A percentile compares a stretch with the other conserved stretches of the same genome.
phyloP scores from a whole-genome alignment of 306 rosid species.

The Cucurbita maxima region DNA sequence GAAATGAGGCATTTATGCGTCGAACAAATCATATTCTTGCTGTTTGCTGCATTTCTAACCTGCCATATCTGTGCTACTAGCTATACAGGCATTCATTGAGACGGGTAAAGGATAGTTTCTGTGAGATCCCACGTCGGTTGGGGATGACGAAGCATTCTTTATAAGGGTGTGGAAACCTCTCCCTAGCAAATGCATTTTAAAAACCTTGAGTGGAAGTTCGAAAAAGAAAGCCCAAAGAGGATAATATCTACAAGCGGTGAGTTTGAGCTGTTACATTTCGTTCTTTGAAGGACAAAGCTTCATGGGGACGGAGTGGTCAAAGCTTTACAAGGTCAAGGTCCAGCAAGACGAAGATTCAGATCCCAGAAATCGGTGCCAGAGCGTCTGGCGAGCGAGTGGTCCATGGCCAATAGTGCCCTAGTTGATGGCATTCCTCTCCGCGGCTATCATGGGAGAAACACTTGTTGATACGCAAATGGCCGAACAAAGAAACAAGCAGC shows the following conservation, averaged over 20 bases:
- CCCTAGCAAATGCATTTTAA: too few species aligned
- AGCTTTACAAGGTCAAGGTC: not conserved
- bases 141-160: too few species aligned
- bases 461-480: not conserved
- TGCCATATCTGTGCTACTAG: not conserved
- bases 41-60: not conserved
- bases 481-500: not conserved
- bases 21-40: not conserved
- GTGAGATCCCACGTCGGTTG: too few species aligned
- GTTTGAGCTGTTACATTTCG: too few species aligned
- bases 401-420: too few species aligned
- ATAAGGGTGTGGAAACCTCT: too few species aligned
- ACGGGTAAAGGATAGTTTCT: not conserved
- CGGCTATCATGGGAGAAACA: not conserved
- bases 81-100: not conserved
- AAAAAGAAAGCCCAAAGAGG: too few species aligned
- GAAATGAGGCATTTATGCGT: not conserved
- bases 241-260: too few species aligned
- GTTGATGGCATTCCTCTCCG: too few species aligned
- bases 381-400: too few species aligned
- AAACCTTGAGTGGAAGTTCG: too few species aligned
- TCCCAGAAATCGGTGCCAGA: not conserved
- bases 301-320: not conserved
- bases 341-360: not conserved
- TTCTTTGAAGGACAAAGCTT: not conserved